Evolutionary conservation across 148 eudicot species (phyloP).

Genomic region (Tetragonia tetragonoides): DNA sequence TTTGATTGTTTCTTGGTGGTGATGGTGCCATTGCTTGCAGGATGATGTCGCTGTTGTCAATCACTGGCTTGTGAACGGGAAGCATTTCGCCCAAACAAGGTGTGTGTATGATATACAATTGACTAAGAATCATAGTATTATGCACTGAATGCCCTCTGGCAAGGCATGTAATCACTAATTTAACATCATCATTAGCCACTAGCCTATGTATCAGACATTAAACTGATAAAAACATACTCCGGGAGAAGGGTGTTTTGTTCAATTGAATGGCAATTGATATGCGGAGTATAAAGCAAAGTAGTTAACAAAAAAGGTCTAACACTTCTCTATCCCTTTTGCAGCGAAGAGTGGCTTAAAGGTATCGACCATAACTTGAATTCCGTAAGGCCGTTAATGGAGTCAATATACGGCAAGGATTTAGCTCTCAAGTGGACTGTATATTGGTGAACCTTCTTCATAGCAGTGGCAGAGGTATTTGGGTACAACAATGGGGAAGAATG

Average conservation of each 20-base stretch:
- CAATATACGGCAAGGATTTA: constrained; percentile 83
- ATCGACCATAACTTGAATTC: constrained; percentile 63
- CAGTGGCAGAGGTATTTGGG: constrained; percentile 85
- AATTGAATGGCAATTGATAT: too few relatives aligned
- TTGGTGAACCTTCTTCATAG: constrained; percentile 91
- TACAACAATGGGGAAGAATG: constrained; percentile 95
- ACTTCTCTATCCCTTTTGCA: constrained; percentile 26
- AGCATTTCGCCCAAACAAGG: constrained; percentile 94
- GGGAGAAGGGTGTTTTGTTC: too few relatives aligned
- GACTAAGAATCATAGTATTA: too few relatives aligned
- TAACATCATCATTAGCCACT: too few relatives aligned
- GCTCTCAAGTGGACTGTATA: constrained; percentile 84
- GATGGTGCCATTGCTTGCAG: constrained; percentile 33
- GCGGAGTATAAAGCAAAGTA: too few relatives aligned
- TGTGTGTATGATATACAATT: constrained; percentile 16
- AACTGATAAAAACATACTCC: too few relatives aligned
- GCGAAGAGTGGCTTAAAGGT: constrained; percentile 92
- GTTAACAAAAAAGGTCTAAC: neutral
- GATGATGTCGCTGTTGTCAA: constrained; percentile 82
- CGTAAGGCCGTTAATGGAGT: constrained; percentile 82
- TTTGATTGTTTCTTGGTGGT: neutral
- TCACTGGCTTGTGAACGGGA: constrained; percentile 96
- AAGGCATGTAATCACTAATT: too few relatives aligned
- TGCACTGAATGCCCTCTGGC: too few relatives aligned
- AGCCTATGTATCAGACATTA: too few relatives aligned